A percentile compares a stretch with the other conserved stretches of the same genome.
phyloP scores from a whole-genome alignment of 2,329 filamentous ascomycete genomes.

The Ramichloridium luteum region DNA sequence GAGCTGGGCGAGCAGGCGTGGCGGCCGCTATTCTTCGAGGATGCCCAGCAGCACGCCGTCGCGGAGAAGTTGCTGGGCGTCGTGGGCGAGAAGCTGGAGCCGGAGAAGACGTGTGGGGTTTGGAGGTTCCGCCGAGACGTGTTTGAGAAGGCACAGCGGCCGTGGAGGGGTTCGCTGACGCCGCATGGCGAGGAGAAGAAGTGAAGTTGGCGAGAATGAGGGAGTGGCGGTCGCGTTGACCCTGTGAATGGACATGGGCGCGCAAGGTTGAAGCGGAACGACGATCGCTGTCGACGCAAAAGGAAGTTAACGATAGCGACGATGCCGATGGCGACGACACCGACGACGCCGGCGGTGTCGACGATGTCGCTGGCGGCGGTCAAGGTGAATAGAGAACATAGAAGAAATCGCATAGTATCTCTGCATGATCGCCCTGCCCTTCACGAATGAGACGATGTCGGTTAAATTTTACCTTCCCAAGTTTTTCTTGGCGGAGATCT shows the following conservation, averaged over 20 bases:
- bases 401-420: too few relatives aligned
- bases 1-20: conserved; percentile 27
- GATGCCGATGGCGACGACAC: too few relatives aligned
- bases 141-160: conserved; percentile 22
- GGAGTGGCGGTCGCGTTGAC: neutral
- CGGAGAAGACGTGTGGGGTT: conserved; percentile 52
- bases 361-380: too few relatives aligned
- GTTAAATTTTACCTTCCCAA: too few relatives aligned
- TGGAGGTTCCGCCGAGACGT: conserved; percentile 52
- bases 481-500: too few relatives aligned
- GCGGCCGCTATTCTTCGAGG: conserved; percentile 30
- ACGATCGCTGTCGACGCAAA: too few relatives aligned
- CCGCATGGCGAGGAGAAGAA: too few relatives aligned
- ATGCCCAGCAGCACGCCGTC: conserved; percentile 16
- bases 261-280: neutral
- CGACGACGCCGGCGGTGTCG: too few relatives aligned
- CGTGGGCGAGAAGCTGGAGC: conserved; percentile 34
- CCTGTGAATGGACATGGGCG: neutral
- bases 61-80: conserved; percentile 23
- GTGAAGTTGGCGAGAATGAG: conserved; percentile 3
- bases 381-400: too few relatives aligned
- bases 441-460: too few relatives aligned
- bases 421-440: too few relatives aligned
- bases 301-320: too few relatives aligned
- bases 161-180: conserved; percentile 21